A percentile compares a stretch with the other conserved stretches of the same genome.
Evolutionary conservation across 148 eudicot species (phyloP).

Genomic region (Mesembryanthemum crystallinum): DNA sequence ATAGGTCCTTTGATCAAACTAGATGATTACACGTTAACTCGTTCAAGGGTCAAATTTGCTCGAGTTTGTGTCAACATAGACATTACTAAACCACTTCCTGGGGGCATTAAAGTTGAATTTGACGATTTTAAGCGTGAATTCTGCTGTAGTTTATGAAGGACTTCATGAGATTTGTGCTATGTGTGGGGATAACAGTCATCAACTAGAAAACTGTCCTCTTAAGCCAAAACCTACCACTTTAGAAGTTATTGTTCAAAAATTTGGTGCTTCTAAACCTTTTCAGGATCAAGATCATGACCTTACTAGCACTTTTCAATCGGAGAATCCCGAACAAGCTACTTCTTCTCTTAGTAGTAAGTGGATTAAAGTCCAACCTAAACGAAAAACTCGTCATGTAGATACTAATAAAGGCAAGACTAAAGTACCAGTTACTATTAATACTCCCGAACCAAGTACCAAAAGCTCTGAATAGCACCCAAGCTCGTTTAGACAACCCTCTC

Average conservation of each 20-base stretch:
- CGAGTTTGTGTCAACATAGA: neutral
- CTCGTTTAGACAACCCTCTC: too few relatives aligned
- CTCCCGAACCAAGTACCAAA: too few relatives aligned
- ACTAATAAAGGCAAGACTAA: too few relatives aligned
- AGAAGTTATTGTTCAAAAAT: neutral
- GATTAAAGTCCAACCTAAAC: too few relatives aligned
- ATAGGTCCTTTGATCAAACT: neutral
- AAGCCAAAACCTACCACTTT: neutral
- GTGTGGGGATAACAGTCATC: neutral
- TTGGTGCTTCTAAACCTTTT: neutral
- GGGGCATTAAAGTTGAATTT: neutral
- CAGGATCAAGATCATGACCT: neutral
- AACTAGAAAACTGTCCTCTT: neutral
- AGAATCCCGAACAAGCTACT: too few relatives aligned
- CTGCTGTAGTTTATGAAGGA: neutral
- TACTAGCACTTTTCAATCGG: too few relatives aligned
- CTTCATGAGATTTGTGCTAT: neutral
- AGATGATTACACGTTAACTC: neutral
- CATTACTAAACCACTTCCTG: neutral
- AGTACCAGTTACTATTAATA: too few relatives aligned
- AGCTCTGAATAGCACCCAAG: too few relatives aligned
- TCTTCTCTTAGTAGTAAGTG: too few relatives aligned
- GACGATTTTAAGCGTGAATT: neutral
- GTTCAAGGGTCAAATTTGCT: neutral
- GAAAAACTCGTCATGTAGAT: too few relatives aligned